Percentiles rank a stretch among this genome's conserved stretches.
These are phyloP conservation scores for Colletotrichum brevisporum DNA, from an alignment of 2,329 filamentous ascomycete genomes.

Conservation along the genomic window DNA sequence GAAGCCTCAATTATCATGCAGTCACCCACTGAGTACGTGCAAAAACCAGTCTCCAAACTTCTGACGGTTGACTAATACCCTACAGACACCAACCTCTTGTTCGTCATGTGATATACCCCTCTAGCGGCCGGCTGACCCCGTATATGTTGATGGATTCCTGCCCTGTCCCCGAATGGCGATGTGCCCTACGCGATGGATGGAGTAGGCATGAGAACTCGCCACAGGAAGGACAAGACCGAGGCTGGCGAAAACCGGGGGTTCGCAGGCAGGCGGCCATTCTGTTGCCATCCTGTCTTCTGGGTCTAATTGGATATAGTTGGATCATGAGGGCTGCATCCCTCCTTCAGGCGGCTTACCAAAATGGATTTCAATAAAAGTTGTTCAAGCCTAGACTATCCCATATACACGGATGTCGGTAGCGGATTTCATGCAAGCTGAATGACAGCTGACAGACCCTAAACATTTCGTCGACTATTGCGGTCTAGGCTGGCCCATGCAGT, in stretches of 20 bases:
- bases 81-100: constrained; percentile 72
- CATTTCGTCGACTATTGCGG: too few species aligned
- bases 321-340: not conserved
- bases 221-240: constrained; percentile 19
- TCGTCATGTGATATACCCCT: constrained; percentile 67
- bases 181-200: constrained; percentile 9
- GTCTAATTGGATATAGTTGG: constrained; percentile 2
- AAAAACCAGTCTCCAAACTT: not conserved
- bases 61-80: constrained; percentile 3
- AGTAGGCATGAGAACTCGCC: constrained; percentile 20
- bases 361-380: constrained; percentile 5
- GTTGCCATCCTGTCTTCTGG: not conserved
- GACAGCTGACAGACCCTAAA: too few species aligned
- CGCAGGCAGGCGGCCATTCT: not conserved
- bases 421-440: not conserved
- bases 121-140: constrained; percentile 29
- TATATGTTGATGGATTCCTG: constrained; percentile 29
- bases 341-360: constrained; percentile 6
- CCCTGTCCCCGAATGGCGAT: constrained; percentile 5
- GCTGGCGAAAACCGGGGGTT: constrained; percentile 12
- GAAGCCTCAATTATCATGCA: constrained; percentile 97
- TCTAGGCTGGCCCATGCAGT: too few species aligned
- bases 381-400: not conserved
- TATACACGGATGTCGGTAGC: not conserved
- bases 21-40: constrained; percentile 90